These are phyloP conservation scores for Diaporthe citri DNA, from an alignment of 2,329 filamentous ascomycete genomes.

Conservation along the genomic window DNA sequence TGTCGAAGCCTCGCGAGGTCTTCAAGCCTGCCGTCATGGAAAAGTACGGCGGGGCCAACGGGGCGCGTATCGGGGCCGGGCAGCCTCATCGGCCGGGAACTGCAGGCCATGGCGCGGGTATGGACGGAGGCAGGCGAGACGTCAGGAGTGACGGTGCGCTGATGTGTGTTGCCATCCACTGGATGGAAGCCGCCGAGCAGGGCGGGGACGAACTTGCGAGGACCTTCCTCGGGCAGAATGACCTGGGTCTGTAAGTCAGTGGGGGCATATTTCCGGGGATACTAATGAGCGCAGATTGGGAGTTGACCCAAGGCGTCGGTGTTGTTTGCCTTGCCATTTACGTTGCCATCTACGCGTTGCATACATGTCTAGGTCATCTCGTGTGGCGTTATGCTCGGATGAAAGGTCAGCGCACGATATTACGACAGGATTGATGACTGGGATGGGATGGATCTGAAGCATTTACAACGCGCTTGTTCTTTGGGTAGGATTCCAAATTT, in stretches of 20 bases:
- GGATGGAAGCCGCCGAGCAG: constrained; percentile 91
- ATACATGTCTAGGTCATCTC: not conserved
- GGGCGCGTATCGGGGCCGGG: constrained; percentile 43
- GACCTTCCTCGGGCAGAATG: constrained; percentile 79
- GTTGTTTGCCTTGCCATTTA: not conserved
- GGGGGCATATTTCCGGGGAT: not conserved
- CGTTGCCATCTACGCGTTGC: constrained; percentile 14
- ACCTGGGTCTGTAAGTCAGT: constrained; percentile 35
- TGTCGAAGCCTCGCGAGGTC: constrained; percentile 87
- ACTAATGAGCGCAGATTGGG: constrained; percentile 5
- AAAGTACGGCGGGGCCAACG: constrained; percentile 63
- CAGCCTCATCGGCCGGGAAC: constrained; percentile 39
- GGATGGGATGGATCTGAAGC: constrained; percentile 10
- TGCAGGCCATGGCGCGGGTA: constrained; percentile 43
- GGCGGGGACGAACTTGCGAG: constrained; percentile 90
- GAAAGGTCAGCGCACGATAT: constrained; percentile 12
- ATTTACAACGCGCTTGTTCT: not conserved
- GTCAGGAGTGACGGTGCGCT: constrained; percentile 83
- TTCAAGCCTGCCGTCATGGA: constrained; percentile 92
- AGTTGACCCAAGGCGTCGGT: not conserved
- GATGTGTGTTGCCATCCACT: constrained; percentile 96
- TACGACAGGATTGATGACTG: constrained; percentile 7
- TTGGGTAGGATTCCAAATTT: not conserved
- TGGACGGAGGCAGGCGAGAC: constrained; percentile 49
- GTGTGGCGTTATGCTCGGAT: not conserved